Evolutionary conservation across 495 filamentous ascomycete genomes (phyloP), one percentile per base, ranked within the genome.

Genomic region (Neurospora discreta): DNA sequence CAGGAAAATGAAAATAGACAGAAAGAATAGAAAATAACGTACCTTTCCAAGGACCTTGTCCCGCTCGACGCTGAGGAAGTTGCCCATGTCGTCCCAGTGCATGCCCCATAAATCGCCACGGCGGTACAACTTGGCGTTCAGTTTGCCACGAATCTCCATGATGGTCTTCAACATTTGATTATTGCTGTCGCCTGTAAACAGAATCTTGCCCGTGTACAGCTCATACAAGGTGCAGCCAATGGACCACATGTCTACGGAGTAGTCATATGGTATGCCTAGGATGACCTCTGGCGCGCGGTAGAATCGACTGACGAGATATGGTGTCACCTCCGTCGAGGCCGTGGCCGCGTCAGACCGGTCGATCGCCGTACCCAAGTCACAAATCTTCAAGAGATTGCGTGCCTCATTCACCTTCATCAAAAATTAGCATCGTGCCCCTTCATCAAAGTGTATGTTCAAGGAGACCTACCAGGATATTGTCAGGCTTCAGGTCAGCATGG

Each of bases 271-370:
- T 82, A 97, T 91, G n/a, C 95, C 95, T 1, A 98, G 87, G 70
- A 99, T 97, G 78, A 99, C 93, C 80, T 99, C 95, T 3, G 95
- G 95, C 3, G 96, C 95, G 68, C 95, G 91, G 81, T 99, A 99
- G 82, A 97, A 99, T 68, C 95, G 90, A 82, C 93, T 97, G 79
- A 97, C 94, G 18, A 98, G 89, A 77, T 98, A 98, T 23, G 92
- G 93, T 1, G 93, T 94, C 72, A 95, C 93, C 76, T 97, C 93
- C 71, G 91, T 95, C n/a, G 84, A 82, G 5, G 84, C 82, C 20
- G 82, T 86, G 26, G 84, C 84, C 6, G 84, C 84, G 39, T 98
- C 95, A 15, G 90, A 90, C 33, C 90, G 90, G 76, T 97, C 92
- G 38, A 92, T 94, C 18, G 95, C 96, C 23, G 96, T 97, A 26